Evolutionary conservation across 768 basidiomycete species (phyloP).

Genomic region (Favolaschia claudopus): DNA sequence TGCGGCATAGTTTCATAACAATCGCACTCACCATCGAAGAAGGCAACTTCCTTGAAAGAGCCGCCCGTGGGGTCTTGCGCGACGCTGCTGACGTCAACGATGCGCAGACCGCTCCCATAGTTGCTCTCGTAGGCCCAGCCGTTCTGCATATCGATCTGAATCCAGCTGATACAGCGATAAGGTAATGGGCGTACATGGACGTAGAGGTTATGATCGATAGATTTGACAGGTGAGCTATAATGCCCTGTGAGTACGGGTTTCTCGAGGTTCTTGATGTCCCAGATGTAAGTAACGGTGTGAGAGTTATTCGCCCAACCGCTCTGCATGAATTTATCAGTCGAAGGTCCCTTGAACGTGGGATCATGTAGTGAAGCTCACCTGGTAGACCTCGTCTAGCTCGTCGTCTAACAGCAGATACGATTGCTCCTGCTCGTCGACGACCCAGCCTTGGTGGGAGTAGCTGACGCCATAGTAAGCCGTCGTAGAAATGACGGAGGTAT

Average conservation of each 20-base stretch:
- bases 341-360: slow-evolving; percentile 31
- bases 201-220: slow-evolving; percentile 41
- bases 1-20: too few species aligned
- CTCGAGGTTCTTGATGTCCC: slow-evolving; percentile 38
- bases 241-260: slow-evolving; percentile 36
- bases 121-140: not conserved
- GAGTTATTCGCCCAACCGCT: slow-evolving; percentile 32
- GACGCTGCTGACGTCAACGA: not conserved
- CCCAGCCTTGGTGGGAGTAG: slow-evolving; percentile 44
- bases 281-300: slow-evolving; percentile 38
- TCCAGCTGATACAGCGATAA: slow-evolving; percentile 14
- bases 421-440: slow-evolving; percentile 37
- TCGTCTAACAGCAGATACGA: slow-evolving; percentile 38
- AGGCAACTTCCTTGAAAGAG: not conserved
- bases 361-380: slow-evolving; percentile 30
- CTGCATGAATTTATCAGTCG: not conserved
- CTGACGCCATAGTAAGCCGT: slow-evolving; percentile 39
- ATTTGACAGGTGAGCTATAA: slow-evolving; percentile 34
- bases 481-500: slow-evolving; percentile 34
- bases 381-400: slow-evolving; percentile 34
- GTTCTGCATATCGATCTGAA: not conserved
- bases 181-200: slow-evolving; percentile 28
- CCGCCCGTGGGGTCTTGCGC: not conserved
- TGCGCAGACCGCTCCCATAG: not conserved
- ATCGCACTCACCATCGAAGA: not conserved